These are phyloP conservation scores for Pythium aquatile DNA, from an alignment of 352 stramenopile genomes.

Conservation along the genomic window DNA sequence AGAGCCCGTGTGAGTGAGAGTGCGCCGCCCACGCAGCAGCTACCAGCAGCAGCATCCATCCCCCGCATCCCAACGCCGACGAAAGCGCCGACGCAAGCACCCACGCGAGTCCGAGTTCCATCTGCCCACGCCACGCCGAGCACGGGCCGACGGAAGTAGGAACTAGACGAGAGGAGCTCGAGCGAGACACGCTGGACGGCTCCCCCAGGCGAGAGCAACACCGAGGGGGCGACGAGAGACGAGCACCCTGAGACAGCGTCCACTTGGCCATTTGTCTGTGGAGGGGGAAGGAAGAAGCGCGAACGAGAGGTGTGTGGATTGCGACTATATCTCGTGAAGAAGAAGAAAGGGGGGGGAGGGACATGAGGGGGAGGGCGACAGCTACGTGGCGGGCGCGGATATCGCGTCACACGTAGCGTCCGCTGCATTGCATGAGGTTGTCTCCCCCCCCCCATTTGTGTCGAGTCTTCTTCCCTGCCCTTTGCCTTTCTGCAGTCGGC, in stretches of 20 bases:
- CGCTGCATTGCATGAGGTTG: not conserved
- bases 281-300: conserved; percentile 2
- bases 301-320: conserved; percentile 18
- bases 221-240: conserved; percentile 5
- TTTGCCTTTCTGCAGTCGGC: not conserved
- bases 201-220: not conserved
- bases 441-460: not conserved
- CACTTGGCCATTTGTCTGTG: not conserved
- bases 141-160: not conserved
- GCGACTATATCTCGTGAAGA: too few species aligned
- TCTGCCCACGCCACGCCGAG: not conserved
- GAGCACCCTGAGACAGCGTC: not conserved
- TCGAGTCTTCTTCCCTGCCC: not conserved
- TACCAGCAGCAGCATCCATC: not conserved
- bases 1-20: conserved; percentile 5
- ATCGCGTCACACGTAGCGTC: conserved; percentile 1
- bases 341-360: not conserved
- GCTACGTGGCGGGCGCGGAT: not conserved
- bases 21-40: not conserved
- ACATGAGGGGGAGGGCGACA: not conserved
- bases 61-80: not conserved
- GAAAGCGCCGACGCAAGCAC: not conserved
- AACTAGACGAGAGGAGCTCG: not conserved
- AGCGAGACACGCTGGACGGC: not conserved
- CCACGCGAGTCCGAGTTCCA: not conserved